phyloP scores from a whole-genome alignment of 441 rosid species.

The Jatropha multifida region DNA sequence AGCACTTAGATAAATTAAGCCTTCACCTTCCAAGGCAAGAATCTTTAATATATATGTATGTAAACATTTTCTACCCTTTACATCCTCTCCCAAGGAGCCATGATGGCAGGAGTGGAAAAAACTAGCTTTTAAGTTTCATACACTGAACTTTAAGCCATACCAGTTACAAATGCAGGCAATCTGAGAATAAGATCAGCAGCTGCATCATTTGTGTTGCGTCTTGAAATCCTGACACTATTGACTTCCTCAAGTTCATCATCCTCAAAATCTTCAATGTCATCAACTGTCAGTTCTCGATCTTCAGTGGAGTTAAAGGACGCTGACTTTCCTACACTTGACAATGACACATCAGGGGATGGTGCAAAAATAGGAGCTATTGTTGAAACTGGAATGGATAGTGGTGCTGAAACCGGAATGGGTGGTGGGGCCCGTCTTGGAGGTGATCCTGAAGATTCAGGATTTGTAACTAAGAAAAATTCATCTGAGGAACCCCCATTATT shows the following conservation, averaged over 20 bases:
- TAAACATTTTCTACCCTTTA: background rate
- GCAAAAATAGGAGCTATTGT: conserved; percentile 52
- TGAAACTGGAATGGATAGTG: conserved; percentile 37
- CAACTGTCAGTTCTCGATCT: conserved; percentile 85
- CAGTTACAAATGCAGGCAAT: conserved; percentile 85
- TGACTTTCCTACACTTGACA: conserved; percentile 55
- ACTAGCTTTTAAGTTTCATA: background rate
- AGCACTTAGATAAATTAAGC: background rate
- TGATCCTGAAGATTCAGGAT: conserved; percentile 77
- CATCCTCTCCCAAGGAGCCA: background rate
- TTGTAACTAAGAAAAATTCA: conserved; percentile 90
- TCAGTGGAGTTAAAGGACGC: conserved; percentile 71
- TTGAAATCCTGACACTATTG: conserved; percentile 61
- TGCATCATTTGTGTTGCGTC: conserved; percentile 68
- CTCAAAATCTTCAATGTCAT: conserved; percentile 98
- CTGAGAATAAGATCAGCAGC: conserved; percentile 70
- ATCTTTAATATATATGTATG: background rate
- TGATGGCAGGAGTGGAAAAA: background rate
- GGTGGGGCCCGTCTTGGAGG: conserved; percentile 97
- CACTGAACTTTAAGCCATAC: conserved; percentile 33
- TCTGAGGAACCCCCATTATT: conserved; percentile 59
- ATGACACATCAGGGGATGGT: conserved; percentile 51
- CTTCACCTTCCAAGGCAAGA: conserved; percentile 1
- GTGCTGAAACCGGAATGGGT: conserved; percentile 43
- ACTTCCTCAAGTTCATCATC: conserved; percentile 60